Evolutionary conservation across 2,329 filamentous ascomycete genomes (phyloP), one percentile per base, ranked within the genome.

Genomic region (Pestalotiopsis fici): DNA sequence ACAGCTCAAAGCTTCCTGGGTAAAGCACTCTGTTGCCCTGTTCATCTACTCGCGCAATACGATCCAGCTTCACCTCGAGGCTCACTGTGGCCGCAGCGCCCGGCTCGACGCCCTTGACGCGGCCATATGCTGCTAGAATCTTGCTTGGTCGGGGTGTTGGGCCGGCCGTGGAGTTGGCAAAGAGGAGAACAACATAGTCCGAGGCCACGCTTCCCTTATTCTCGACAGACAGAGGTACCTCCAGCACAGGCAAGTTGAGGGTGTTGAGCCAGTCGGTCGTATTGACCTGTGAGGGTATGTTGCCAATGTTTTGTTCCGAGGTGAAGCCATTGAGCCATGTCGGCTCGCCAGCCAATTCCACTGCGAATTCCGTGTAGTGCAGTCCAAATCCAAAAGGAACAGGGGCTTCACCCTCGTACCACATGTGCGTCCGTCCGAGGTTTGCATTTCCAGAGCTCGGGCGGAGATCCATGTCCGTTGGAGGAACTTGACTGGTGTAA

Each of bases 381-480:
- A 85, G 71, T 1, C 83, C 83, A 68, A 76, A 79, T 3, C 83
- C 84, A 69, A 85, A 86, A 0, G 78, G 78, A 61, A 81, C 79
- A 18, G 83, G 75, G 0, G 73, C 76, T n/a, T 77, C 76, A 18
- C 79, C 43, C 4, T 50, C 78, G 72, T 83, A 86, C 83, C 83
- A 86, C 70, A 80, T 82, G 71, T 86, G 86, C 5, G 84, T 86
- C 13, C 83, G 75, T 1, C 83, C 83, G 1, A 83, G 83, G 55
- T 76, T 81, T 2, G 72, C 71, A 18, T 64, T 71, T 9, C 69
- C 71, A 1, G 71, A 69, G 66, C 80, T 79, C 1, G 84, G 83
- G 0, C 83, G 79, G 2, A 87, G 77, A 5, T 72, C 72, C 83
- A 86, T 86, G 69, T 86, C 81, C 2, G 82, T 83, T 81, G 85